Evolutionary conservation across 164 flowering plant genomes (phyloP), one percentile per base, ranked within the genome.

Genomic region (Cinnamomum micranthum): DNA sequence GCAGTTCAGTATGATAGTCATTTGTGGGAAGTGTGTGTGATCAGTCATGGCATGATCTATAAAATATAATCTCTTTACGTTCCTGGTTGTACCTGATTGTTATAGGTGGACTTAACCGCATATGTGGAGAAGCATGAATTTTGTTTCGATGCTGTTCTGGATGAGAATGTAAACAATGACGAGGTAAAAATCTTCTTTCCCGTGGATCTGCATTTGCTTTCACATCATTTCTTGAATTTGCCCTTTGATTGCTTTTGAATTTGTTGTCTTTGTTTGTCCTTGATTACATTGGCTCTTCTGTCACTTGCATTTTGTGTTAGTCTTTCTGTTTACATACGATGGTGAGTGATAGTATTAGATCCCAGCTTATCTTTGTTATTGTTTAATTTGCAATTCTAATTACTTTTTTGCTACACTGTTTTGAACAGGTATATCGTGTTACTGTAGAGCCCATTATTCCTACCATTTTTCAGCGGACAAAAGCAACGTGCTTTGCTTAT

Each of bases 401-500:
- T 55, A 14, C n/a, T 14, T 63, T 24, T 27, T 71, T 64, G 14
- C 15, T 75, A 31, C 68, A 62, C 63, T 69, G 77, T 9, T 67
- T 78, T 79, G 70, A 75, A 50, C 86, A 95, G 99, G 99, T 95
- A 9, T 95, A 95, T 84, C 90, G 90, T 65, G 90, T 58, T 6
- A 93, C 99, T 17, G 94, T 95, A 31, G 89, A 92, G 78, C 99
- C 99, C 68, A 95, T 93, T 58, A 91, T 95, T 79, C 99, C 99
- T 31, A 88, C 82, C 69, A 92, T 95, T 62, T 95, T 95, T 77
- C 97, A 93, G 80, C 82, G 94, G 75, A 92, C 98, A 52, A 95
- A 93, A 84, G 99, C 99, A 67, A 95, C 99, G 23, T 95, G 99
- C 85, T 95, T 95, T 83, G 99, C 99, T 13, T 95, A 95, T 86